Evolutionary conservation across 441 rosid genomes (phyloP), one percentile per base, ranked within the genome.

Genomic region (Populus trichocarpa): DNA sequence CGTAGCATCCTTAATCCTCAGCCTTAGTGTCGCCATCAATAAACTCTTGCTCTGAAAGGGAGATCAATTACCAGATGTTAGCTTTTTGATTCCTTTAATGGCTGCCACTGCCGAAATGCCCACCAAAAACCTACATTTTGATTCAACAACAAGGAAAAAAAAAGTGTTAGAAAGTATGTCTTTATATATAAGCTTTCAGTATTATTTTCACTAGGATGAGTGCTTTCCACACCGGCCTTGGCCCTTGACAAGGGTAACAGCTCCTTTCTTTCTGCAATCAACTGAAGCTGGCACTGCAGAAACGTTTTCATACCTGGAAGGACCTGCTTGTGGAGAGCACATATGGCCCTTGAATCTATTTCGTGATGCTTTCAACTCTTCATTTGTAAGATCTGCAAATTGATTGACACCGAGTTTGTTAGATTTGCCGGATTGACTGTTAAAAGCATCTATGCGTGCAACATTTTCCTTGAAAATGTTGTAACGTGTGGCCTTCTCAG

Each of bases 21-120:
- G 77, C 73, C n/a, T 77, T 88, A 14, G 28, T 26, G 84, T 93
- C 94, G 76, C 97, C 90, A 73, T 93, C 93, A 18, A 93, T 79
- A 32, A 92, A 77, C 78, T 89, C 90, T 84, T 92, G 95, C 79
- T 93, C 95, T 4, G 98, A 93, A 16, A 93, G 77, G 0, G 92
- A 78, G 2, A 88, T 72, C 59, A 92, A 81, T 73, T 83, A 68
- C 86, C 83, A 18, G 94, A 87, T 79, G 66, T 89, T 26, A 90
- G 85, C 78, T 87, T 85, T 71, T 84, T 86, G 78, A 93, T 84
- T 3, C 98, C 97, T 82, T 93, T 94, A 0, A 90, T 88, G 10
- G 95, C 95, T 22, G 83, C 93, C 53, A 90, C 87, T 1, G 94
- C 87, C 3, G 94, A 90, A 92, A 93, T 11, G 94, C 94, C 97